These are phyloP conservation scores for Lobosporangium transversale DNA, from an alignment of 192 early-diverging fungal species.

Conservation along the genomic window DNA sequence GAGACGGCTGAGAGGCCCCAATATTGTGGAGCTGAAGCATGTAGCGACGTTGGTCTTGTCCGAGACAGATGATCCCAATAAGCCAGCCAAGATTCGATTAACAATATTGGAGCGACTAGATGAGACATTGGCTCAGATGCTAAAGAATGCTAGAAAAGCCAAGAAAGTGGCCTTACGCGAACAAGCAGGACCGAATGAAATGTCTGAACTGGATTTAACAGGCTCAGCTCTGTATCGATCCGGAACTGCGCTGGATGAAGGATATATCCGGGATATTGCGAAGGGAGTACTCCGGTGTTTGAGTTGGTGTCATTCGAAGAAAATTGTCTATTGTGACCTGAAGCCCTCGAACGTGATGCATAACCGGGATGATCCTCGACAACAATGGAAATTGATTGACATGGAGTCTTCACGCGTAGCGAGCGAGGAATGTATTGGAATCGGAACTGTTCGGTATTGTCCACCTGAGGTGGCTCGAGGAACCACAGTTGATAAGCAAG, in stretches of 20 bases:
- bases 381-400: conserved; percentile 62
- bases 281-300: conserved; percentile 55
- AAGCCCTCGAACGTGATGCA: conserved; percentile 66
- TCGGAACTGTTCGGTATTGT: conserved; percentile 62
- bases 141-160: conserved; percentile 49
- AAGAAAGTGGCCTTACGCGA: conserved; percentile 45
- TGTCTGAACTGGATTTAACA: conserved; percentile 20
- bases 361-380: conserved; percentile 36
- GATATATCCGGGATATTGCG: conserved; percentile 36
- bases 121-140: conserved; percentile 54
- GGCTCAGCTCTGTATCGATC: conserved; percentile 31
- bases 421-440: conserved; percentile 57
- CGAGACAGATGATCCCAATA: conserved; percentile 47
- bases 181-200: conserved; percentile 5
- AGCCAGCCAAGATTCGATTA: conserved; percentile 36
- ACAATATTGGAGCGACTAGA: conserved; percentile 61
- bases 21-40: conserved; percentile 60
- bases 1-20: conserved; percentile 49
- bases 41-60: conserved; percentile 58
- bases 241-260: conserved; percentile 36
- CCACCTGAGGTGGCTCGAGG: conserved; percentile 61
- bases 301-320: conserved; percentile 56
- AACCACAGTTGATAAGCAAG: conserved; percentile 57
- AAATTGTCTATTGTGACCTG: conserved; percentile 63
- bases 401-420: conserved; percentile 59